Evolutionary conservation across 179 eudicot genomes (phyloP).

Genomic region (Silene noctiflora): DNA sequence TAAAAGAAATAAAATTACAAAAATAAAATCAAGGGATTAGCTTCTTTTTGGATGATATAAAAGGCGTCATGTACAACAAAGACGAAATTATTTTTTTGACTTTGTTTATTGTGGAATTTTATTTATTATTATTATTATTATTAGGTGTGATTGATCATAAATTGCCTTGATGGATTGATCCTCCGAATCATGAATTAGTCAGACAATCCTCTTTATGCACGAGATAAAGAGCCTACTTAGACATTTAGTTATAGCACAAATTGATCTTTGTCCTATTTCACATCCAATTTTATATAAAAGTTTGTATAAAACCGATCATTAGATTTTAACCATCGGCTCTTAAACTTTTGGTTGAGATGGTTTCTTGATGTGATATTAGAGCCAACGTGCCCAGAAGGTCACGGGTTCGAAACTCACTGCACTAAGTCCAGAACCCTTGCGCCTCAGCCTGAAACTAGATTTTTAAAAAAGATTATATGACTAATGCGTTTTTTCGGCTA

Average conservation of each 20-base stretch:
- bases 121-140: no score
- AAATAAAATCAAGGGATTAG: constrained; percentile 8
- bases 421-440: no score
- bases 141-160: constrained; percentile 30
- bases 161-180: constrained; percentile 22
- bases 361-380: no score
- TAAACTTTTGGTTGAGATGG: no score
- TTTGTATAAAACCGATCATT: no score
- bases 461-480: no score
- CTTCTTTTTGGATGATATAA: constrained; percentile 34
- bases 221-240: constrained; percentile 3
- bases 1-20: not conserved
- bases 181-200: constrained; percentile 11
- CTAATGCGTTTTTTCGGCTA: no score
- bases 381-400: no score
- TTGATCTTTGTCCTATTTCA: not conserved
- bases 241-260: not conserved
- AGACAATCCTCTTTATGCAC: constrained; percentile 22
- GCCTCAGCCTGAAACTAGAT: no score
- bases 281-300: no score
- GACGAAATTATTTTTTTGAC: not conserved
- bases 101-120: not conserved
- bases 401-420: no score
- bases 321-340: no score
- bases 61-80: constrained; percentile 32